These are phyloP conservation scores for Lathyrus aphaca DNA, from an alignment of 306 rosid genomes.

Conservation along the genomic window DNA sequence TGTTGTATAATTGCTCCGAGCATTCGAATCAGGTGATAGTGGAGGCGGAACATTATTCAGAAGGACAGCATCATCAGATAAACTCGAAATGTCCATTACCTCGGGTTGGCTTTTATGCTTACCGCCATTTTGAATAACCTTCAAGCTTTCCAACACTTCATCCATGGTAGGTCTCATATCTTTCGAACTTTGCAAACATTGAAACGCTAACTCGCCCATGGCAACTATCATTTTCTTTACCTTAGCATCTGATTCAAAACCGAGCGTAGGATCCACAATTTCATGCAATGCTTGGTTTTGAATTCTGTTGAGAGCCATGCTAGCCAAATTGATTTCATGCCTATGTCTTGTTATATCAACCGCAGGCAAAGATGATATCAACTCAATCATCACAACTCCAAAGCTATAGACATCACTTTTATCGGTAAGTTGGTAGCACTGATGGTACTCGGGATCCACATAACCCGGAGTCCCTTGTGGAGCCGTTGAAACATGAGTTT, in stretches of 20 bases:
- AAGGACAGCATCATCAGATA: slow-evolving; percentile 52
- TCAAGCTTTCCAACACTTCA: slow-evolving; percentile 55
- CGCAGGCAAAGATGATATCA: slow-evolving; percentile 84
- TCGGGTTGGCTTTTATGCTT: slow-evolving; percentile 44
- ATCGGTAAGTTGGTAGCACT: slow-evolving; percentile 71
- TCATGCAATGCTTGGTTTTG: slow-evolving; percentile 60
- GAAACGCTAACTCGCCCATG: slow-evolving; percentile 81
- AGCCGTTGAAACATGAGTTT: slow-evolving; percentile 79
- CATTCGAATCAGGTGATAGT: slow-evolving; percentile 58
- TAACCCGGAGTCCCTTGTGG: slow-evolving; percentile 98
- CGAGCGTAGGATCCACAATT: slow-evolving; percentile 65
- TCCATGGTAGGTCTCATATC: slow-evolving; percentile 76
- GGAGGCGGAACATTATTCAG: slow-evolving; percentile 53
- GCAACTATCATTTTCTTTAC: slow-evolving; percentile 62
- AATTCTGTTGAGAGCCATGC: slow-evolving; percentile 81
- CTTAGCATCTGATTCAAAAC: slow-evolving; percentile 62
- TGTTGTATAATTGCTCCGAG: slow-evolving; percentile 50
- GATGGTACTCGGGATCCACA: slow-evolving; percentile 85
- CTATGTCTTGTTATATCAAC: slow-evolving; percentile 82
- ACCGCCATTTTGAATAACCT: slow-evolving; percentile 53
- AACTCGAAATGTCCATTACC: slow-evolving; percentile 48
- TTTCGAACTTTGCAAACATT: slow-evolving; percentile 66
- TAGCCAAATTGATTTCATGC: slow-evolving; percentile 77
- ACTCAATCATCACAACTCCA: slow-evolving; percentile 82
- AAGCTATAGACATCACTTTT: slow-evolving; percentile 90